Base-by-base conservation (phyloP, 345 rosid genomes). In the Boechera divaricarpa region DNA sequence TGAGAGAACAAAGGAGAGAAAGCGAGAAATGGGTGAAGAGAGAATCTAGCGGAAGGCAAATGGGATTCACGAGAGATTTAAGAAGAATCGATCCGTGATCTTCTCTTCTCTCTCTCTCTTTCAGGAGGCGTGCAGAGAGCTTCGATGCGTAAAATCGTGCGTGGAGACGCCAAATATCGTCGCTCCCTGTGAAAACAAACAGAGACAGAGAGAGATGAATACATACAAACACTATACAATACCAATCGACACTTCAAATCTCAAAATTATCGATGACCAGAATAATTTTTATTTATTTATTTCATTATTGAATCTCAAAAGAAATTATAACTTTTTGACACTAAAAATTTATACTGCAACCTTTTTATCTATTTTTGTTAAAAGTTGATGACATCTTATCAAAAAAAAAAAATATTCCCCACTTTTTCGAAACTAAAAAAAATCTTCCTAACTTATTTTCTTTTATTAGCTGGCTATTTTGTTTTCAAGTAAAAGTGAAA, bases 141-240 rank as follows among this genome's bases (percentile, higher is more conserved):
- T 70, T 71, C 62, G 72, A 59, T 78, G 81, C 81, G 63, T 72
- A 45, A 29, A 78, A 29, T 72, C 77, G 77, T 79, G 82, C 78
- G 82, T 67, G 58, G 74, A 79, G 78, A 53, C 70, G 74, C 69
- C 78, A 79, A 68, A 42, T 7, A 48, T 41, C 60, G 49, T 72
- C 24, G 24, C 24, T 21, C 24, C 64, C 52, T 65, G 16, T 72
- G 16, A 55, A 1, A 63, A 35, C 49, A 69, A 53, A 32, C 54
- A 68, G 54, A 44, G 32, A 18, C 15, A 52, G 36, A 42, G 21
- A 57, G 42, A 39, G 42, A 39, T 39, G 12, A 44, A 55, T 7
- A 48, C n/a, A 24, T 4, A 67, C 56, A 68, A 63, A 41, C 44
- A 55, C 51, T 47, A 4, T 4, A 70, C 26, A 18, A 56, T 28